phyloP scores from a whole-genome alignment of 371 early-diverging fungal species.

The Phascolomyces articulosus region DNA sequence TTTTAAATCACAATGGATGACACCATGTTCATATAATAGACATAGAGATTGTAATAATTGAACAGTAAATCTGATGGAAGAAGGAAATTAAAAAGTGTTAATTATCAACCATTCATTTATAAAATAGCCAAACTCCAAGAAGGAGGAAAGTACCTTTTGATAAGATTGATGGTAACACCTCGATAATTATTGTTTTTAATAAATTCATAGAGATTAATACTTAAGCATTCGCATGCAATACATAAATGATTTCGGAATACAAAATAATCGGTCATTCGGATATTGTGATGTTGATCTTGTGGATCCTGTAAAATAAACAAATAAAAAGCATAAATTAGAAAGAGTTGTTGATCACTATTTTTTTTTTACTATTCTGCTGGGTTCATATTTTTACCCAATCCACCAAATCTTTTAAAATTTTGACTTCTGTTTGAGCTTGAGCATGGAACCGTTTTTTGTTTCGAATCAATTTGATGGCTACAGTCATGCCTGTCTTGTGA shows the following conservation, averaged over 20 bases:
- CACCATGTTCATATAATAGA: slow-evolving; percentile 61
- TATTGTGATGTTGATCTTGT: slow-evolving; percentile 62
- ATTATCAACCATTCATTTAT: no score
- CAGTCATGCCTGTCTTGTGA: slow-evolving; percentile 80
- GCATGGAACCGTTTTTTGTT: slow-evolving; percentile 94
- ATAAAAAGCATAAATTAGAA: not conserved
- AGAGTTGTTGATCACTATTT: not conserved
- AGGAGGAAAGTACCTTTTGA: slow-evolving; percentile 57
- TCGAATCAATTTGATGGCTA: slow-evolving; percentile 95
- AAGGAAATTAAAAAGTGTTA: no score
- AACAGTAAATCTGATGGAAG: slow-evolving; percentile 54
- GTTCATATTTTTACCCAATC: slow-evolving; percentile 53
- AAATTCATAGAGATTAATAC: slow-evolving; percentile 90
- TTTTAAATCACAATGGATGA: slow-evolving; percentile 93
- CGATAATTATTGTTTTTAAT: slow-evolving; percentile 81
- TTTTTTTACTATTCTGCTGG: slow-evolving; percentile 1
- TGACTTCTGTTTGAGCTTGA: slow-evolving; percentile 94
- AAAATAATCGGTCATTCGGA: slow-evolving; percentile 86
- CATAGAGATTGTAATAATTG: slow-evolving; percentile 80
- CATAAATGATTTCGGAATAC: slow-evolving; percentile 87
- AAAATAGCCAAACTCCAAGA: no score
- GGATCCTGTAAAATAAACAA: slow-evolving; percentile 57
- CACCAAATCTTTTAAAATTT: slow-evolving; percentile 75
- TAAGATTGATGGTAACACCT: slow-evolving; percentile 74
- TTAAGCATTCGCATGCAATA: slow-evolving; percentile 88